Evolutionary conservation across 2,329 filamentous ascomycete species (phyloP).

Genomic region (Leptosphaerulina australis): DNA sequence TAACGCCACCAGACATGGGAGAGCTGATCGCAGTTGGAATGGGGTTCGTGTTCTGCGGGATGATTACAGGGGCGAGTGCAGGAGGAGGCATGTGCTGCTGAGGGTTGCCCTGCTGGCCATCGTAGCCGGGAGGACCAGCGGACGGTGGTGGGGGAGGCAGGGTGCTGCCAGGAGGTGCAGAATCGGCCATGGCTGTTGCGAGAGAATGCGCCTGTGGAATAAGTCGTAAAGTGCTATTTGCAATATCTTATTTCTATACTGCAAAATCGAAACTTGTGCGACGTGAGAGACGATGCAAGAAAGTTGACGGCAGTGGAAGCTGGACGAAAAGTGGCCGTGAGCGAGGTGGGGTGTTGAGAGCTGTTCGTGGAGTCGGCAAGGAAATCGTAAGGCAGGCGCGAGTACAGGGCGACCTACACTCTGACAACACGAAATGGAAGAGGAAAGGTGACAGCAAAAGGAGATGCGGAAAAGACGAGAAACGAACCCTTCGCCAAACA

Average conservation of each 20-base stretch:
- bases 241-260: slow-evolving; percentile 6
- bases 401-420: slow-evolving; percentile 32
- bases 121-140: slow-evolving; percentile 76
- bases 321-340: slow-evolving; percentile 21
- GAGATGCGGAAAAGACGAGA: slow-evolving; percentile 46
- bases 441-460: slow-evolving; percentile 47
- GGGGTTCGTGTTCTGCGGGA: slow-evolving; percentile 94
- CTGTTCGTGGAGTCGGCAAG: slow-evolving; percentile 35
- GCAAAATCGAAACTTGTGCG: slow-evolving; percentile 3
- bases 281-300: slow-evolving; percentile 18
- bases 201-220: slow-evolving; percentile 18
- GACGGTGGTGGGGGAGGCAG: slow-evolving; percentile 73
- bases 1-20: slow-evolving; percentile 76
- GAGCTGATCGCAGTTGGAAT: slow-evolving; percentile 92
- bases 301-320: slow-evolving; percentile 11
- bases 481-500: slow-evolving; percentile 45
- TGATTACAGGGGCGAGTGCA: slow-evolving; percentile 80
- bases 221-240: slow-evolving; percentile 4
- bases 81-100: slow-evolving; percentile 88
- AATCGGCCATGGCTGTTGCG: slow-evolving; percentile 73
- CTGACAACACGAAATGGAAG: slow-evolving; percentile 38
- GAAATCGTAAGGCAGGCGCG: slow-evolving; percentile 38
- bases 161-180: slow-evolving; percentile 65
- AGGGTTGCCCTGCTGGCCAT: slow-evolving; percentile 57
- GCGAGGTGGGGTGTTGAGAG: slow-evolving; percentile 26